These are phyloP conservation scores for Dryas alaskensis DNA, from an alignment of 306 rosid species.

Conservation along the genomic window DNA sequence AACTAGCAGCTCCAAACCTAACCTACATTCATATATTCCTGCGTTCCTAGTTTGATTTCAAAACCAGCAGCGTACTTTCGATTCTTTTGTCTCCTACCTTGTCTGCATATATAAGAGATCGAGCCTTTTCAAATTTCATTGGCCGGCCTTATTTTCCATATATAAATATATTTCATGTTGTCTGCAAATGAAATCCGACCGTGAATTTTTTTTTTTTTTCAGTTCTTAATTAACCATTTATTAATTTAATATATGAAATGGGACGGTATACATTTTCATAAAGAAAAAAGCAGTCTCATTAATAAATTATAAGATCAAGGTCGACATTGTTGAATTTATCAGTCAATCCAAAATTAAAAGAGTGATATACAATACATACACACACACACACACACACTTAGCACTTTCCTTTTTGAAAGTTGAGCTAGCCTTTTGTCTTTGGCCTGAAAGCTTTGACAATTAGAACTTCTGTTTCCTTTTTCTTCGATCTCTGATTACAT, in stretches of 20 bases:
- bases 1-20: conserved; percentile 39
- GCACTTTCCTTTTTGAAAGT: conserved; percentile 10
- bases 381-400: background rate
- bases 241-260: background rate
- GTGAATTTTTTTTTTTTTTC: background rate
- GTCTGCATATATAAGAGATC: too few relatives aligned
- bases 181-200: background rate
- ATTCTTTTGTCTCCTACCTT: too few relatives aligned
- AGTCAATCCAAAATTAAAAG: background rate
- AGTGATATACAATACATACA: background rate
- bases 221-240: background rate
- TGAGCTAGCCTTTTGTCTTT: background rate
- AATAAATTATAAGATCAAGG: background rate
- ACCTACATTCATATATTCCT: background rate
- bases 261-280: background rate
- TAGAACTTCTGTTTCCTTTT: conserved; percentile 7
- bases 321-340: conserved; percentile 27
- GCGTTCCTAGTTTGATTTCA: conserved; percentile 11
- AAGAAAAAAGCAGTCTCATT: background rate
- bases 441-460: background rate
- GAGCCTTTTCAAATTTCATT: too few relatives aligned
- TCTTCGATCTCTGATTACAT: conserved; percentile 1
- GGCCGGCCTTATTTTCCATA: too few relatives aligned
- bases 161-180: background rate
- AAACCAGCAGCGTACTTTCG: conserved; percentile 49